Evolutionary conservation across 768 basidiomycete species (phyloP), one percentile per base, ranked within the genome.

Genomic region (Imleria badia): DNA sequence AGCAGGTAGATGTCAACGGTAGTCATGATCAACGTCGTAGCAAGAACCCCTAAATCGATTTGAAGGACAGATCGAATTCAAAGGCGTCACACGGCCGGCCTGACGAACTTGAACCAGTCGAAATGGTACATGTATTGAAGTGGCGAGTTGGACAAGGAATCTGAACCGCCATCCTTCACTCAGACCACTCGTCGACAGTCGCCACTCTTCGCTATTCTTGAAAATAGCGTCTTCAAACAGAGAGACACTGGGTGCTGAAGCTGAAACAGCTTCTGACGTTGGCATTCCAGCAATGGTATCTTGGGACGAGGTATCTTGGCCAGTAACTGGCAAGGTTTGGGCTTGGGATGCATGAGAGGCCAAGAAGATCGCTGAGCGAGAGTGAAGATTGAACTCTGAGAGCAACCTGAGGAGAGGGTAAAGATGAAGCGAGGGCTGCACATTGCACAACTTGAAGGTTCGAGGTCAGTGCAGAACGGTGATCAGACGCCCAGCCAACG

Each of bases 151-250:
- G n/a, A n/a, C 94, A 9, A 94, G 97, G 2, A 94, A 94, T 45
- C 83, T 82, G 75, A 97, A 98, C 36, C 87, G 75, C 60, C 85
- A 80, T 0, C 94, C 94, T 23, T 89, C 87, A 71, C 89, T 93
- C 59, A 97, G 70, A 8, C 89, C 93, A 72, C 91, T 95, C 8
- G 94, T 96, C 57, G 89, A 91, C 38, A 97, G 75, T 61, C 87
- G 89, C 95, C 94, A 97, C 55, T 81, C 80, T 58, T 87, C 80
- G 61, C 90, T 92, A 52, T 79, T 78, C 22, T 75, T 72, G 72
- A 91, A 96, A 12, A 92, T 66, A 36, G 81, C 76, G 71, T 97
- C 94, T 6, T 89, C 83, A 62, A 97, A 90, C 7, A 97, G 68
- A 1, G 78, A 65, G 15, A 51, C 34, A n/a, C 22, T 45, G 12